Conservation (phyloP, 2,329 filamentous ascomycete species). For the Microascus cirrosus region DNA sequence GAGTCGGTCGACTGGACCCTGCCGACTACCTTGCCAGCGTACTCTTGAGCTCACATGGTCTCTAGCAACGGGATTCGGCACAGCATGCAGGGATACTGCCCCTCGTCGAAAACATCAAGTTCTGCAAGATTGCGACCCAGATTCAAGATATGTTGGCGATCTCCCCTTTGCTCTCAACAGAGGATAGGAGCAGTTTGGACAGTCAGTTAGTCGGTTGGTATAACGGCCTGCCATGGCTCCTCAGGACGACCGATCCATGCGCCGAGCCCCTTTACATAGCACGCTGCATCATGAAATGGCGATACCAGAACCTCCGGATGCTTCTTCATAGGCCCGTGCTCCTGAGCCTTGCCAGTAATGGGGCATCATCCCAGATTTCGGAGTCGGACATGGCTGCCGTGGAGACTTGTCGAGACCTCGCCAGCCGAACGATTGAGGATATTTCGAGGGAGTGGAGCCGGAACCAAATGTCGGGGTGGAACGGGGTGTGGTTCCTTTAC, state of each 20-base stretch:
- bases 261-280: slow-evolving; percentile 60
- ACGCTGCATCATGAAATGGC: slow-evolving; percentile 70
- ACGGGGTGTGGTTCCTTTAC: slow-evolving; percentile 72
- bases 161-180: slow-evolving; percentile 52
- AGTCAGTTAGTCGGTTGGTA: slow-evolving; percentile 62
- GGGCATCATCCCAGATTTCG: slow-evolving; percentile 32
- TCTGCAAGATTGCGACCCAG: slow-evolving; percentile 67
- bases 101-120: slow-evolving; percentile 64
- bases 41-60: neutral
- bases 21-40: neutral
- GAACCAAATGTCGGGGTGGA: slow-evolving; percentile 71
- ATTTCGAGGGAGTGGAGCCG: slow-evolving; percentile 59
- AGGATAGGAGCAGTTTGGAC: slow-evolving; percentile 57
- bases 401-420: slow-evolving; percentile 56
- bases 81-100: slow-evolving; percentile 58
- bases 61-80: slow-evolving; percentile 31
- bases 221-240: slow-evolving; percentile 54
- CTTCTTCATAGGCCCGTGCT: slow-evolving; percentile 64
- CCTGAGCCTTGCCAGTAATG: slow-evolving; percentile 49
- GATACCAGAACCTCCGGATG: slow-evolving; percentile 68
- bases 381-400: slow-evolving; percentile 58
- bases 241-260: slow-evolving; percentile 54
- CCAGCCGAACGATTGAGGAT: slow-evolving; percentile 60
- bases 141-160: slow-evolving; percentile 68
- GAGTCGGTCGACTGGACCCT: too few relatives aligned